Evolutionary conservation across 352 stramenopile genomes (phyloP).

Genomic region (Phytopythium litorale): DNA sequence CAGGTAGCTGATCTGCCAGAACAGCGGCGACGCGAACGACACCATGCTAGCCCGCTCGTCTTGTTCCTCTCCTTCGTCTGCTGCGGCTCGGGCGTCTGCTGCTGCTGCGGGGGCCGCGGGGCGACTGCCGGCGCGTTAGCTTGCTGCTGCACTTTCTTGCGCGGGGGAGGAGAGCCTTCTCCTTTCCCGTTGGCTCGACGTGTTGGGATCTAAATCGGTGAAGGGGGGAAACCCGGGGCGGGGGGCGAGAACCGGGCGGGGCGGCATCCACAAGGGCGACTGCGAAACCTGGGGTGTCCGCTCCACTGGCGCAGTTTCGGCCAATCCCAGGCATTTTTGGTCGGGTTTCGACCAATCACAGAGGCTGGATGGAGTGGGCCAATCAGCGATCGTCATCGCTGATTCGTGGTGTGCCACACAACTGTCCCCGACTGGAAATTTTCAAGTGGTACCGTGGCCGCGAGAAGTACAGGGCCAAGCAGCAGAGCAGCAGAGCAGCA

Average conservation of each 20-base stretch:
- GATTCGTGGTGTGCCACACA: background rate
- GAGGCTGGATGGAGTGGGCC: background rate
- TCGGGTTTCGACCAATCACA: too few relatives aligned
- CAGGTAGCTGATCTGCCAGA: conserved; percentile 93
- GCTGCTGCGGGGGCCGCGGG: background rate
- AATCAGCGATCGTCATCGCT: conserved; percentile 4
- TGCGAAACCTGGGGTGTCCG: too few relatives aligned
- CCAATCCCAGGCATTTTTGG: conserved; percentile 13
- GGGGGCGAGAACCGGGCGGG: conserved; percentile 18
- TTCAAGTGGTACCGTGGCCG: background rate
- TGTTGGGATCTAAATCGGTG: conserved; percentile 5
- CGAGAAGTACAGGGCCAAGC: background rate
- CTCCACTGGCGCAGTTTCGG: background rate
- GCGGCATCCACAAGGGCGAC: conserved; percentile 9
- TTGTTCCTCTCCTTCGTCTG: background rate
- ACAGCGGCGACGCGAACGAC: conserved; percentile 90
- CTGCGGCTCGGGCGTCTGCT: conserved; percentile 1
- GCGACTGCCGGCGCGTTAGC: background rate
- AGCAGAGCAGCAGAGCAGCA: background rate
- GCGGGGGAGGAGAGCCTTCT: conserved; percentile 9
- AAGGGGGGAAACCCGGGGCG: conserved; percentile 3
- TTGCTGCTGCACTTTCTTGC: conserved; percentile 7
- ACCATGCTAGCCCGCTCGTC: conserved; percentile 41
- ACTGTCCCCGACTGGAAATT: background rate
- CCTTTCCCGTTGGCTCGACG: conserved; percentile 1